Base-by-base conservation (phyloP, 2,329 filamentous ascomycete genomes). In the Claviceps maximensis region DNA sequence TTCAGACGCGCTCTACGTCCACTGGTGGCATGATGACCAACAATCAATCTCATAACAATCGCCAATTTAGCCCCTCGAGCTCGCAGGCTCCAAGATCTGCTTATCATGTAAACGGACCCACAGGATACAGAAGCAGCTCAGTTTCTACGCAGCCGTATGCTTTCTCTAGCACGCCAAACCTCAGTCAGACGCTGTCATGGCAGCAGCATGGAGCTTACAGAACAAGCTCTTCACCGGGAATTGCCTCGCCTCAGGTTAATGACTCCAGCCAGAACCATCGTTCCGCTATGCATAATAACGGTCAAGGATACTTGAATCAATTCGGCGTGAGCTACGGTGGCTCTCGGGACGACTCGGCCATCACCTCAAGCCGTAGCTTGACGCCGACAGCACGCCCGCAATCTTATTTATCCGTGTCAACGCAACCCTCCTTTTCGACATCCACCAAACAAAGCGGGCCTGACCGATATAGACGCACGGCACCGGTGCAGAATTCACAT, bases 381-480 rank as follows among this genome's bases (percentile, higher is more conserved):
- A 58, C 67, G 4, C 62, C 69, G 15, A 60, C 66, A 36, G 63
- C 67, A 54, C 71, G 69, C 53, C 73, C 72, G 17, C 75, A 74
- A 58, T 69, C 73, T 13, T 69, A 70, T 31, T 50, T 71, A 25
- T 68, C 70, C 45, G 63, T 69, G 3, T 59, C 70, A 13, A 68
- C 66, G 23, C 74, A 74, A 59, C 76, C 80, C 49, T 77, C 69
- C 58, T 82, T 65, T 69, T 56, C 63, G 36, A 56, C 61, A 1
- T 33, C 56, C 55, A 50, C 54, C 58, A 38, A 75, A 59, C 62
- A 84, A 67, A 76, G 83, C 44, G 73, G 76, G 4, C 74, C 80
- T 1, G 89, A 95, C 65, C 82, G 91, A 55, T 96, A 96, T 66
- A 80, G 89, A 61, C 84, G 89, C 68, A 76, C 55, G 75, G 75